Conservation (phyloP, 2,329 filamentous ascomycete species). For the Colletotrichum sp. region DNA sequence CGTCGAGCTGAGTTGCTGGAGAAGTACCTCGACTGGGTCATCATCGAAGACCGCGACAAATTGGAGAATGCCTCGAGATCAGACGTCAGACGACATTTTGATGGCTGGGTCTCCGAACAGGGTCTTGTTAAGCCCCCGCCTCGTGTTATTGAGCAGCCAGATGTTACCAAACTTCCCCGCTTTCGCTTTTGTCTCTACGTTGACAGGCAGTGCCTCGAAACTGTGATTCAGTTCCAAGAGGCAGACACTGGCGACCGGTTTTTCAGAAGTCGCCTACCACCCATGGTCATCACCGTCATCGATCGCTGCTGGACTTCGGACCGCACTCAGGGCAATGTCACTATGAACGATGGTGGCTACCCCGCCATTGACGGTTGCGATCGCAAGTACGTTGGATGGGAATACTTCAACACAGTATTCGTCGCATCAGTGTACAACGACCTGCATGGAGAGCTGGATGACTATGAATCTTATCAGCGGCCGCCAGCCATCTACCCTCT, state of each 20-base stretch:
- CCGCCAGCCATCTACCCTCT: too few relatives aligned
- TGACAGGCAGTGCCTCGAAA: not conserved
- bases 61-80: not conserved
- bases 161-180: not conserved
- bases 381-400: not conserved
- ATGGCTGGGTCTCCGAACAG: not conserved
- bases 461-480: too few relatives aligned
- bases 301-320: not conserved
- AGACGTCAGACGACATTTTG: not conserved
- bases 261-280: not conserved
- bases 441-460: not conserved
- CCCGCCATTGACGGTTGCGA: not conserved
- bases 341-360: not conserved
- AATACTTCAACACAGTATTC: not conserved
- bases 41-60: constrained; percentile 3
- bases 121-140: not conserved
- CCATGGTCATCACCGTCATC: not conserved
- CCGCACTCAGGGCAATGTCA: not conserved
- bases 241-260: not conserved
- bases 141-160: not conserved
- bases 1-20: not conserved
- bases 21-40: not conserved
- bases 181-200: constrained; percentile 2
- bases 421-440: not conserved
- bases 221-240: not conserved